phyloP scores from a whole-genome alignment of 164 flowering plant species.

The Chimonanthus salicifolius region DNA sequence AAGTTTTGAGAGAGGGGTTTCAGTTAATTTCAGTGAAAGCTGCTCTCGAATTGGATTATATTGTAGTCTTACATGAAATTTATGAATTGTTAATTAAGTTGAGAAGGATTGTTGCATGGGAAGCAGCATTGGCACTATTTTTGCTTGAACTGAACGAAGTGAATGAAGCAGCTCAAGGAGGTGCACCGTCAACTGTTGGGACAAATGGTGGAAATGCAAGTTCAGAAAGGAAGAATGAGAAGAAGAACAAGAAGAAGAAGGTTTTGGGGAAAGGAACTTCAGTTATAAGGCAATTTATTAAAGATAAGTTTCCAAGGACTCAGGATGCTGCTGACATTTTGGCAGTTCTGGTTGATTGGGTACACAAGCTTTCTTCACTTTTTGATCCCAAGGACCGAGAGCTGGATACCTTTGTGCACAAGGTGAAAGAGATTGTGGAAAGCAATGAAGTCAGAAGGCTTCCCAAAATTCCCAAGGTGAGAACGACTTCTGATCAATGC shows the following conservation, averaged over 20 bases:
- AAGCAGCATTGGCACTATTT: slow-evolving; percentile 50
- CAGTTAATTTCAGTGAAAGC: slow-evolving; percentile 23
- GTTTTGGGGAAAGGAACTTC: slow-evolving; percentile 79
- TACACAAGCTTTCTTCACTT: slow-evolving; percentile 29
- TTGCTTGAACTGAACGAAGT: slow-evolving; percentile 41
- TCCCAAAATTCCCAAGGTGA: slow-evolving; percentile 86
- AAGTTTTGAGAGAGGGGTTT: slow-evolving; percentile 22
- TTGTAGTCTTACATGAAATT: slow-evolving; percentile 31
- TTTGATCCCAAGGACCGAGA: slow-evolving; percentile 49
- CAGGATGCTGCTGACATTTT: slow-evolving; percentile 17
- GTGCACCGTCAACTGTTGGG: slow-evolving; percentile 8
- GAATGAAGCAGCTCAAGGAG: slow-evolving; percentile 4
- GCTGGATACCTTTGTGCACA: slow-evolving; percentile 39
- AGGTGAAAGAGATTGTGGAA: slow-evolving; percentile 70
- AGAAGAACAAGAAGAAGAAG: slow-evolving; percentile 55
- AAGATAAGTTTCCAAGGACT: slow-evolving; percentile 31
- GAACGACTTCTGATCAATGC: not conserved
- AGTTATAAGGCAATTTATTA: slow-evolving; percentile 47
- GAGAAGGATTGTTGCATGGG: slow-evolving; percentile 60
- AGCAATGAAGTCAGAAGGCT: slow-evolving; percentile 82
- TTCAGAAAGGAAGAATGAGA: slow-evolving; percentile 43
- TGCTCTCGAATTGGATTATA: slow-evolving; percentile 22
- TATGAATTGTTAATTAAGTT: slow-evolving; percentile 34
- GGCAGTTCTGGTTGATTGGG: slow-evolving; percentile 28
- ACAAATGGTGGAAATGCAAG: slow-evolving; percentile 25